A percentile compares a stretch with the other conserved stretches of the same genome.
These are phyloP conservation scores for Trichophyton simii DNA, from an alignment of 2,329 filamentous ascomycete species.

Conservation along the genomic window DNA sequence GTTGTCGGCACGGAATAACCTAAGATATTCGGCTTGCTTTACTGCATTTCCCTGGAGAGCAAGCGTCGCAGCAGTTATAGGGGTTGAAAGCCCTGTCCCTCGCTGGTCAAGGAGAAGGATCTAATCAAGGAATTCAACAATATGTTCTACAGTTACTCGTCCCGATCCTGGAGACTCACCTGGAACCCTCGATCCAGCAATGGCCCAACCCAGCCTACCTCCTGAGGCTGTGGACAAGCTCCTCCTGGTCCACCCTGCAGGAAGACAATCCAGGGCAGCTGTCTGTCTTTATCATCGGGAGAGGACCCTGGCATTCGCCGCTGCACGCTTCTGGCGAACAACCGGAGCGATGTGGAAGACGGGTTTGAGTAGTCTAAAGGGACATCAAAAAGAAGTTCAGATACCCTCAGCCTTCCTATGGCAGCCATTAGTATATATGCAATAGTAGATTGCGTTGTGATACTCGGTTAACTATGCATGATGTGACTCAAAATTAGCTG, in stretches of 20 bases:
- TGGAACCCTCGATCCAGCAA: slow-evolving; percentile 74
- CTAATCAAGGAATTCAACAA: slow-evolving; percentile 16
- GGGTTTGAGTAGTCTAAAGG: slow-evolving; percentile 64
- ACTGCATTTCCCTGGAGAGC: slow-evolving; percentile 49
- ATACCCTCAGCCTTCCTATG: slow-evolving; percentile 59
- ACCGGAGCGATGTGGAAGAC: slow-evolving; percentile 47
- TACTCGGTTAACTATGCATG: background rate
- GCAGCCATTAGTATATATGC: background rate
- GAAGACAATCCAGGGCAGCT: slow-evolving; percentile 54
- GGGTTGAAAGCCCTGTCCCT: slow-evolving; percentile 73
- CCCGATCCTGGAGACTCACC: slow-evolving; percentile 26
- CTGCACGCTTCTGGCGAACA: slow-evolving; percentile 65
- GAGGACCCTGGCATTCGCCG: slow-evolving; percentile 52
- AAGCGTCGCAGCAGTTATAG: slow-evolving; percentile 62
- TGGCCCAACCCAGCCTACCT: slow-evolving; percentile 55
- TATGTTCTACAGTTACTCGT: background rate
- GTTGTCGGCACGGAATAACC: slow-evolving; percentile 74
- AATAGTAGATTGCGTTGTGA: background rate
- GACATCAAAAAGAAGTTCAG: slow-evolving; percentile 77
- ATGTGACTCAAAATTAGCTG: background rate
- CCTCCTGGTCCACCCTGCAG: slow-evolving; percentile 79
- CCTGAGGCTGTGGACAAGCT: slow-evolving; percentile 61
- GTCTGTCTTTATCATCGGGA: slow-evolving; percentile 32
- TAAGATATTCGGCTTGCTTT: slow-evolving; percentile 68
- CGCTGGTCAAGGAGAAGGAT: slow-evolving; percentile 77